These are phyloP conservation scores for Aureobasidium vineae DNA, from an alignment of 2,329 filamentous ascomycete genomes.

Conservation along the genomic window DNA sequence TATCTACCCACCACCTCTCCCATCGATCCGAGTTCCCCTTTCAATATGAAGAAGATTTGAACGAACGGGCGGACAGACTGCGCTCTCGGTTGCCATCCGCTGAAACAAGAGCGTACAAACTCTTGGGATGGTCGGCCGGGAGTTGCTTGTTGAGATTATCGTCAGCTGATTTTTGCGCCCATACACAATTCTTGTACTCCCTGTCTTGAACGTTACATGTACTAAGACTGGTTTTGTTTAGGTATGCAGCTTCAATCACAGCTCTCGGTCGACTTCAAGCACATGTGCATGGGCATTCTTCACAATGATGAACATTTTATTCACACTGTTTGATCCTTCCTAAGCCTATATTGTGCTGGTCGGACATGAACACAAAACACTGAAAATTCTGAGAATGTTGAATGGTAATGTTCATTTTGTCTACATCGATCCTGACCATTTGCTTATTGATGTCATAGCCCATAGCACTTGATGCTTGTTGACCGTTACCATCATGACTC, in stretches of 20 bases:
- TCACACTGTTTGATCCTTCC: conserved; percentile 67
- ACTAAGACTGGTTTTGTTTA: conserved; percentile 30
- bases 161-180: conserved; percentile 56
- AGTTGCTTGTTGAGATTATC: conserved; percentile 66
- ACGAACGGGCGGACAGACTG: conserved; percentile 69
- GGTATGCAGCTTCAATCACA: conserved; percentile 29
- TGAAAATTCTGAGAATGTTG: conserved; percentile 65
- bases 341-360: conserved; percentile 48
- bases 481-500: conserved; percentile 39
- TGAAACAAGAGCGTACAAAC: conserved; percentile 62
- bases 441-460: conserved; percentile 37
- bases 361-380: conserved; percentile 59
- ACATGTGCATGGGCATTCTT: conserved; percentile 20
- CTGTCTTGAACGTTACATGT: neutral
- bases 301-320: conserved; percentile 63
- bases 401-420: conserved; percentile 51
- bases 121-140: conserved; percentile 54
- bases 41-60: conserved; percentile 60
- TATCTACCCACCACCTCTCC: conserved; percentile 17
- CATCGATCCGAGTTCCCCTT: conserved; percentile 4
- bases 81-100: conserved; percentile 53
- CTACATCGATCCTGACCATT: neutral
- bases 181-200: conserved; percentile 11
- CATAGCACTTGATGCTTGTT: conserved; percentile 15
- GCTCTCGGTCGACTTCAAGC: conserved; percentile 8